Percentiles rank a stretch among this genome's conserved stretches.
phyloP scores from a whole-genome alignment of 129 eudicot genomes.

The Chrysanthemum makinoi region DNA sequence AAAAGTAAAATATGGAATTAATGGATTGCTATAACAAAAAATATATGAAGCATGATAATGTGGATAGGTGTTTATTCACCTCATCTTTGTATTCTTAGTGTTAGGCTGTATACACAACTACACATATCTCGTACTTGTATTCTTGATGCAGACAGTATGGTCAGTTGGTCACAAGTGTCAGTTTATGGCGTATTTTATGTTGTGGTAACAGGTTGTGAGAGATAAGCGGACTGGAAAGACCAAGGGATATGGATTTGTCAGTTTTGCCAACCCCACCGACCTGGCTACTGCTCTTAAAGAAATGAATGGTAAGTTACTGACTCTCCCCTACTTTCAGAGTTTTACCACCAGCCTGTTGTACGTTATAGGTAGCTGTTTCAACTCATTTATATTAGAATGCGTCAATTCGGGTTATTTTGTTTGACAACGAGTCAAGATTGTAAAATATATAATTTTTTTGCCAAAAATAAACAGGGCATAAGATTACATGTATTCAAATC shows the following conservation, averaged over 20 bases:
- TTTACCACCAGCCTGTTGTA: too few relatives aligned
- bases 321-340: too few relatives aligned
- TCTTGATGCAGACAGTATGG: neutral
- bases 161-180: neutral
- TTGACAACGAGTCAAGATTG: too few relatives aligned
- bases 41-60: too few relatives aligned
- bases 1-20: too few relatives aligned
- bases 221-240: conserved; percentile 92
- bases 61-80: neutral
- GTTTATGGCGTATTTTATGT: neutral
- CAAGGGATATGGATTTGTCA: conserved; percentile 87
- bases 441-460: too few relatives aligned
- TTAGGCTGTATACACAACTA: neutral
- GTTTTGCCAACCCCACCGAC: conserved; percentile 79
- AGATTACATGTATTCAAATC: too few relatives aligned
- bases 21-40: too few relatives aligned
- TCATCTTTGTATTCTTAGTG: neutral
- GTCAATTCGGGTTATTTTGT: neutral
- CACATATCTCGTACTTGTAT: neutral
- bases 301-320: conserved; percentile 69
- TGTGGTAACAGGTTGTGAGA: conserved; percentile 60
- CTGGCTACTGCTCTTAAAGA: conserved; percentile 80
- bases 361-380: too few relatives aligned
- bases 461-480: too few relatives aligned
- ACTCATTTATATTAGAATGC: neutral